Base-by-base conservation (phyloP, 768 basidiomycete species). In the Mycena galericulata region DNA sequence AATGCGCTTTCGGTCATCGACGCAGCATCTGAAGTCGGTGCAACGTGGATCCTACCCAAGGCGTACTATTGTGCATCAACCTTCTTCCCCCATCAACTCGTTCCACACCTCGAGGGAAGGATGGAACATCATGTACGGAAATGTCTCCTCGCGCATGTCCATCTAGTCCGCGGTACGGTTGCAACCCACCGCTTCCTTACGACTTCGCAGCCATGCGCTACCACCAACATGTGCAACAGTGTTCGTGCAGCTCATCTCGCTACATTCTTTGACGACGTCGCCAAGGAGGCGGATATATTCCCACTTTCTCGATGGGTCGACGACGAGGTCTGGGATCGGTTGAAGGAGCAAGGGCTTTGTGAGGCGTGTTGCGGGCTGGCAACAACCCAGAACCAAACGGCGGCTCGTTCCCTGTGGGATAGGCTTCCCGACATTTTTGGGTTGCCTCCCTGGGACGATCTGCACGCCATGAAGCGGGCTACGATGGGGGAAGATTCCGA, bases 391-490 rank as follows among this genome's bases (percentile, higher is more conserved):
- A 49, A 40, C 24, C 15, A 43, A 4, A 15, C 34, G 8, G 41
- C 51, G 5, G 12, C 22, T 8, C 1, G 41, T 20, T 20, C 22
- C 12, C 55, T 63, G 36, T 63, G 29, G 40, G 40, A 63, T 11
- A 15, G 17, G 27, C 62, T 63, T 32, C 62, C 51, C 2, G 22
- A 22, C 5, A 32, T 63, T 14, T 63, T 55, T 22, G 51, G 51
- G 2, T 30, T 63, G n/a, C 62, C 41, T n/a, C 32, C 62, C 2
- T 55, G 62, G 62, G 24, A 55, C 6, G 62, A 55, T 12, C 12
- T 64, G 27, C 29, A 27, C 30, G 26, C 41, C 2, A 63, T 54
- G 62, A 43, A 54, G 51, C 27, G 20, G 30, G 22, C 41, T 3
- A 40, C 62, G 20, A 53, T 63, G 51, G 62, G 27, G 1, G 38